Evolutionary conservation across 257 asterid genomes (phyloP).

Genomic region (Anisodus tanguticus): DNA sequence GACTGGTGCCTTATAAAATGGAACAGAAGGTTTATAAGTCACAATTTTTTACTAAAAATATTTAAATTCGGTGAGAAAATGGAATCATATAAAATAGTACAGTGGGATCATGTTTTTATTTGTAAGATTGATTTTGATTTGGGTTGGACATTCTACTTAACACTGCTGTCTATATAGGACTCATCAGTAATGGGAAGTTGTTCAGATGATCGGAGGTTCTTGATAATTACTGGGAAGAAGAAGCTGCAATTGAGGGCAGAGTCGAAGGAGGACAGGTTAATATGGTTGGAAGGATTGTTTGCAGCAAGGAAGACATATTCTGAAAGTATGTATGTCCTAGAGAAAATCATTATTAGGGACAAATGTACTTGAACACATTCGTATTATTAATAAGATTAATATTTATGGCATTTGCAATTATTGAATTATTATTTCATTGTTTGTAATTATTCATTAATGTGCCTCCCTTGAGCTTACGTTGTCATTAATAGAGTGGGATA

Average conservation of each 20-base stretch:
- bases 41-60: not conserved
- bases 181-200: conserved; percentile 39
- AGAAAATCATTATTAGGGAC: too few relatives aligned
- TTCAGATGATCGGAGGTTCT: conserved; percentile 41
- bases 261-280: conserved; percentile 32
- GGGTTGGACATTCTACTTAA: not conserved
- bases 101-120: not conserved
- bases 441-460: too few relatives aligned
- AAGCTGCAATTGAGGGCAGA: conserved; percentile 43
- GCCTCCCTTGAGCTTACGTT: too few relatives aligned
- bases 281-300: conserved; percentile 39
- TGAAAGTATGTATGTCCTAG: too few relatives aligned
- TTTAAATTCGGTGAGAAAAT: not conserved
- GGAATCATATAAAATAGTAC: not conserved
- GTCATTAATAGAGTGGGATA: too few relatives aligned
- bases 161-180: conserved; percentile 28
- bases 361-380: too few relatives aligned
- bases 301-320: conserved; percentile 31
- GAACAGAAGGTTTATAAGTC: not conserved
- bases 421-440: too few relatives aligned
- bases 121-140: not conserved
- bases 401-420: too few relatives aligned
- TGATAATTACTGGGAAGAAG: conserved; percentile 36
- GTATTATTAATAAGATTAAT: too few relatives aligned
- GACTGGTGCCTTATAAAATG: not conserved